phyloP scores from a whole-genome alignment of 1,139 yeast genomes.

The Meyerozyma guilliermondii region DNA sequence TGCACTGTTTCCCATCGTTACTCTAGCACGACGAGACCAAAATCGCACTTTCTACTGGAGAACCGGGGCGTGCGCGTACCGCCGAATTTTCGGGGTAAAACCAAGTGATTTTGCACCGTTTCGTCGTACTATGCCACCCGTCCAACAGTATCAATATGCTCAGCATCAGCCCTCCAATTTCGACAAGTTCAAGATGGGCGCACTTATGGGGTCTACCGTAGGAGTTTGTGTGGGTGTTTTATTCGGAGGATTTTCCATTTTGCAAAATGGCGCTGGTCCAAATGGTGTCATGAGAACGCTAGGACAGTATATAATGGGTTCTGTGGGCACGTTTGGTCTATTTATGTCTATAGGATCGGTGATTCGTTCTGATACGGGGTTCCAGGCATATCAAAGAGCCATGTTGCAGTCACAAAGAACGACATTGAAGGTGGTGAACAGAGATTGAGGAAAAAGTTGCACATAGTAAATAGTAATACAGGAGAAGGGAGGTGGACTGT shows the following conservation, averaged over 20 bases:
- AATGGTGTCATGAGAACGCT: constrained; percentile 94
- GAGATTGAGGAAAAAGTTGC: constrained; percentile 3
- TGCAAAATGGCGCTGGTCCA: constrained; percentile 97
- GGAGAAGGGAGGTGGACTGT: not conserved
- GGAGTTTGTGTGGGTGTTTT: constrained; percentile 95
- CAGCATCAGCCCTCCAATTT: constrained; percentile 84
- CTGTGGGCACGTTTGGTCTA: constrained; percentile 94
- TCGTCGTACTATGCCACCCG: constrained; percentile 65
- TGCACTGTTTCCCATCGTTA: constrained; percentile 48
- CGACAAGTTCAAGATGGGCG: constrained; percentile 97
- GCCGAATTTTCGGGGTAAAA: not conserved
- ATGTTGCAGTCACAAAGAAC: constrained; percentile 35
- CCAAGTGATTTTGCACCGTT: too few species aligned
- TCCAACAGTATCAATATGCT: constrained; percentile 65
- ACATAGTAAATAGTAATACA: not conserved
- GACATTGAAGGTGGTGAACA: constrained; percentile 26
- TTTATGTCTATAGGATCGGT: constrained; percentile 95
- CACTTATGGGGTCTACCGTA: constrained; percentile 92
- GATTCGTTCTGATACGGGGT: constrained; percentile 69
- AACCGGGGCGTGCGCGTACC: constrained; percentile 5
- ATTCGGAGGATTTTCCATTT: constrained; percentile 88
- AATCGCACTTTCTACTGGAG: constrained; percentile 1
- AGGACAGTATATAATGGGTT: constrained; percentile 94
- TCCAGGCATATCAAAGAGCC: constrained; percentile 35
- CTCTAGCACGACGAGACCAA: not conserved